Evolutionary conservation across 2,329 filamentous ascomycete genomes (phyloP).

Genomic region (Penicillium janthinellum): DNA sequence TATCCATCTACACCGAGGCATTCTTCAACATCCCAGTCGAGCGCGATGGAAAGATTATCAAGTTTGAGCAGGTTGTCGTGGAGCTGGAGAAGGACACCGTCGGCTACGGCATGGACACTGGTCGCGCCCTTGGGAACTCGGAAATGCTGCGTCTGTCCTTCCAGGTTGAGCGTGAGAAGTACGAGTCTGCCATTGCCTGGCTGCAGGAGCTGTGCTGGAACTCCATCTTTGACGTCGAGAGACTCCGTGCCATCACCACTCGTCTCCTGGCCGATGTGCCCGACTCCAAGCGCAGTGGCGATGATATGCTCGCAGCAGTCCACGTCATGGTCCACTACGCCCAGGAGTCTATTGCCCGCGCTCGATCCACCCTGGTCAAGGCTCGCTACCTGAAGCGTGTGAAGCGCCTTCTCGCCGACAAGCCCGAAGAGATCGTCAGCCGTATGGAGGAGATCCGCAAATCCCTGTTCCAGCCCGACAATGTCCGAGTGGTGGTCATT

Average conservation of each 20-base stretch:
- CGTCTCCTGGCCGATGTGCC: slow-evolving; percentile 91
- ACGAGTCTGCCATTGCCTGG: slow-evolving; percentile 79
- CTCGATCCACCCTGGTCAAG: slow-evolving; percentile 80
- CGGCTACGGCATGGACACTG: slow-evolving; percentile 73
- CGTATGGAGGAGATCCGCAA: slow-evolving; percentile 77
- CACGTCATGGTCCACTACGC: slow-evolving; percentile 78
- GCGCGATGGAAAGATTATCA: slow-evolving; percentile 72
- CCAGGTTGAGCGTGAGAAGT: slow-evolving; percentile 86
- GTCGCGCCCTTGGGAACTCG: slow-evolving; percentile 69
- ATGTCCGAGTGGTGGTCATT: slow-evolving; percentile 82
- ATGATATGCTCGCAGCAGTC: slow-evolving; percentile 61
- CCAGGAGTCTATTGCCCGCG: slow-evolving; percentile 73
- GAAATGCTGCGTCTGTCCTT: slow-evolving; percentile 83
- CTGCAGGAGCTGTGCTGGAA: slow-evolving; percentile 84
- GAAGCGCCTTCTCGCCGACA: slow-evolving; percentile 74
- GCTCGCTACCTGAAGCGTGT: slow-evolving; percentile 84
- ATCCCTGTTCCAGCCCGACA: slow-evolving; percentile 77
- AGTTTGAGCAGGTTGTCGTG: slow-evolving; percentile 90
- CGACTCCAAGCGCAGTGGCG: slow-evolving; percentile 83
- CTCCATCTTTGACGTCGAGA: slow-evolving; percentile 78
- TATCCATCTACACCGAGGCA: slow-evolving; percentile 83
- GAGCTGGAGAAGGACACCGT: slow-evolving; percentile 90
- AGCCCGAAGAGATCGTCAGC: slow-evolving; percentile 72
- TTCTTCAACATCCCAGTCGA: slow-evolving; percentile 92
- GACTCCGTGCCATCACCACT: slow-evolving; percentile 64